These are phyloP conservation scores for Pseudogymnoascus sp. DNA, from an alignment of 2,329 filamentous ascomycete species.

Conservation along the genomic window DNA sequence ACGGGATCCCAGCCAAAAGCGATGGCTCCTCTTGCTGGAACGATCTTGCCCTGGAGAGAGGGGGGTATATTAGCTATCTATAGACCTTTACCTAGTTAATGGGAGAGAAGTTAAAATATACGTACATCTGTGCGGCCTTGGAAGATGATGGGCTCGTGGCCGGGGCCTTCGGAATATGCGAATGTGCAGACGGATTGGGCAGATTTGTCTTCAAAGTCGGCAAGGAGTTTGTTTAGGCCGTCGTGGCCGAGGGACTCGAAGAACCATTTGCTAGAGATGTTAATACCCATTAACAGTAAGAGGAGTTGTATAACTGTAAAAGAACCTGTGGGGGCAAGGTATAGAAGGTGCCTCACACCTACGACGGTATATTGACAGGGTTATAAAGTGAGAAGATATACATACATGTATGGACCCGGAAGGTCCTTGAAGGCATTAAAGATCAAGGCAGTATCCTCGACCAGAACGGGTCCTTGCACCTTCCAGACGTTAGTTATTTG, in stretches of 20 bases:
- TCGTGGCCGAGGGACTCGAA: constrained; percentile 72
- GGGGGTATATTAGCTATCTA: background rate
- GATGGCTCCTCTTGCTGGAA: constrained; percentile 69
- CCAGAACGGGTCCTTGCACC: constrained; percentile 80
- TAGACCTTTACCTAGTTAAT: background rate
- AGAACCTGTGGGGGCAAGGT: background rate
- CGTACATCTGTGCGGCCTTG: constrained; percentile 77
- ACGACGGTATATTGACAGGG: background rate
- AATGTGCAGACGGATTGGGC: constrained; percentile 95
- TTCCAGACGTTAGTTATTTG: constrained; percentile 29
- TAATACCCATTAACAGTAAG: background rate
- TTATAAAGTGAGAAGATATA: constrained; percentile 15
- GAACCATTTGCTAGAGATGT: constrained; percentile 74
- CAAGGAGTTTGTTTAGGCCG: constrained; percentile 83
- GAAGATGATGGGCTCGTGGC: constrained; percentile 76
- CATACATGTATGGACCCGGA: constrained; percentile 91
- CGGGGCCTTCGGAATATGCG: constrained; percentile 80
- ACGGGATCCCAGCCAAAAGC: constrained; percentile 94
- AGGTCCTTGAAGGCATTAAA: constrained; percentile 87
- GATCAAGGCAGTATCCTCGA: constrained; percentile 92
- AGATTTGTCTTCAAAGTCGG: constrained; percentile 81
- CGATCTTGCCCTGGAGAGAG: constrained; percentile 65
- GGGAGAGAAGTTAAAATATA: constrained; percentile 13
- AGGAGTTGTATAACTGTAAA: background rate
- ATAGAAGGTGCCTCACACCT: background rate